Evolutionary conservation across 2,329 filamentous ascomycete genomes (phyloP), one percentile per base, ranked within the genome.

Genomic region (Aspergillus ochraceus): DNA sequence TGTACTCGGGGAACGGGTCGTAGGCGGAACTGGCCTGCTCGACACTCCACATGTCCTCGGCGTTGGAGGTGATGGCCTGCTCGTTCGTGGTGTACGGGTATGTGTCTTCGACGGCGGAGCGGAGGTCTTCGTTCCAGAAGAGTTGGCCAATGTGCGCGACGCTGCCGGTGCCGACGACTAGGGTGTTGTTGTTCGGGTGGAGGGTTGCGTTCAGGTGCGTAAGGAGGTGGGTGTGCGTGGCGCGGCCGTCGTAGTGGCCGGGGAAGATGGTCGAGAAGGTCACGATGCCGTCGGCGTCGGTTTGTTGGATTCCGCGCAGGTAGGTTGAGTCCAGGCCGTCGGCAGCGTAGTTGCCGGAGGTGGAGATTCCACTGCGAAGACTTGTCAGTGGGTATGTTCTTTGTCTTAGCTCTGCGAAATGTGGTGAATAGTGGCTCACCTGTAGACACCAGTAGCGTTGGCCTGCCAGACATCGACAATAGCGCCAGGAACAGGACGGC

Each of bases 1-100:
- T 75, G 61, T 83, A 85, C 68, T 86, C 80, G 11, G 83, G 75
- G 68, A 85, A 79, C 0, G 83, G 83, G 59, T 83, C 81, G 56
- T 80, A 81, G 45, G 77, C 74, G 5, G 73, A 76, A 52, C 76
- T 76, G 10, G 79, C 76, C 64, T 78, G 74, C 60, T 69, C 63
- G 17, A 77, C 69, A 63, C 78, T 77, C 59, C 77, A 75, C 45
- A 66, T 61, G 60, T 83, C 81, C 1, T 79, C 74, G 3, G 73
- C 74, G 60, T 83, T 83, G 50, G 68, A 69, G 9, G 76, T 80
- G 26, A 77, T 52, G 2, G 30, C 57, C 46, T 72, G 68, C 0
- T 66, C 70, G 61, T 73, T 73, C 45, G 59, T 67, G 58, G 47
- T 70, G 55, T 73, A 73, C 1, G 81, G 81, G 11, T 73, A 70